Percentiles rank a stretch among this genome's conserved stretches.
Evolutionary conservation across 495 filamentous ascomycete species (phyloP).

Genomic region (Recurvomyces mirabilis): DNA sequence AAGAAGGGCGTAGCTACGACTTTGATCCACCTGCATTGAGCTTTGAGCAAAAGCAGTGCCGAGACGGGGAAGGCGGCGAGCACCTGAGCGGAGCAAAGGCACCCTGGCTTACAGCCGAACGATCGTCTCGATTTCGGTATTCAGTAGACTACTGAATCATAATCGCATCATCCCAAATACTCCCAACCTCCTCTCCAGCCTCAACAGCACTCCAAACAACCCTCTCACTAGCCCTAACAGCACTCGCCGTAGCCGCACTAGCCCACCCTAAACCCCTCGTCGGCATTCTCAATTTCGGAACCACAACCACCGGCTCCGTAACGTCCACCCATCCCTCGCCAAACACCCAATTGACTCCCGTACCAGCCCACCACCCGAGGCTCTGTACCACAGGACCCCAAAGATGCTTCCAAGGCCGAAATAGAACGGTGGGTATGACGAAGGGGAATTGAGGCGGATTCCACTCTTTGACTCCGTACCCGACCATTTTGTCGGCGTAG

Average conservation of each 20-base stretch:
- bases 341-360: background rate
- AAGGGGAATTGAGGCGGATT: slow-evolving; percentile 17
- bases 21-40: too few relatives aligned
- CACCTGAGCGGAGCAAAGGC: too few relatives aligned
- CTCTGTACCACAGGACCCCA: slow-evolving; percentile 10
- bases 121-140: background rate
- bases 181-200: slow-evolving; percentile 17
- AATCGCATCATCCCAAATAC: slow-evolving; percentile 21
- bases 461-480: slow-evolving; percentile 17
- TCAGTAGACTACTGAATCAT: background rate
- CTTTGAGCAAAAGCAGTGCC: too few relatives aligned
- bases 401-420: slow-evolving; percentile 10
- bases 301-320: background rate
- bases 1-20: too few relatives aligned
- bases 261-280: background rate
- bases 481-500: slow-evolving; percentile 11
- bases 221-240: background rate
- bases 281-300: background rate
- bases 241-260: slow-evolving; percentile 1
- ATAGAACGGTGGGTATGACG: slow-evolving; percentile 18
- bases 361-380: slow-evolving; percentile 2
- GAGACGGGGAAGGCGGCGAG: too few relatives aligned
- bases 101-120: too few relatives aligned
- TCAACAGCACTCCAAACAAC: slow-evolving; percentile 7
- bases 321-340: background rate